Percentiles rank a stretch among this genome's conserved stretches.
Conservation (phyloP, 257 asterid species). For the Linderniella brevidens region DNA sequence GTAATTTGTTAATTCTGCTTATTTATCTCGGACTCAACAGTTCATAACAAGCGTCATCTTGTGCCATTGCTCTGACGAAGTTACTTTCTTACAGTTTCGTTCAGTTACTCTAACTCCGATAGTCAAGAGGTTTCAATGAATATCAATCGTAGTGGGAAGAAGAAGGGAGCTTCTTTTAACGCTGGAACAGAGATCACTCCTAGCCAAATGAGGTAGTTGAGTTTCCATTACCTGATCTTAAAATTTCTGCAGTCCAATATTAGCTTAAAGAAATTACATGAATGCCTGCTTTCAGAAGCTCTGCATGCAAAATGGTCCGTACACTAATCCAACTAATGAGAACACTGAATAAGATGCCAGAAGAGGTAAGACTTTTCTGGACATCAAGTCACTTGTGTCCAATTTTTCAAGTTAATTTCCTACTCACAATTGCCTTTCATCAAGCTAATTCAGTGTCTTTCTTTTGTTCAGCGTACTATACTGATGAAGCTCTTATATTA, state of each 20-base stretch:
- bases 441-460: constrained; percentile 10
- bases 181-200: constrained; percentile 64
- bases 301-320: constrained; percentile 6
- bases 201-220: constrained; percentile 67
- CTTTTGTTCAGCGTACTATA: constrained; percentile 68
- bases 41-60: background rate
- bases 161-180: constrained; percentile 68
- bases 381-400: constrained; percentile 8
- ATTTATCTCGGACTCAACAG: background rate
- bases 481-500: constrained; percentile 85
- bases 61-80: background rate
- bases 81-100: constrained; percentile 11
- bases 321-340: constrained; percentile 37
- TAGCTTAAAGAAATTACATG: too few relatives aligned
- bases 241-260: background rate
- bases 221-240: background rate
- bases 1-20: background rate
- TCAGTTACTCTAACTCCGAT: constrained; percentile 68
- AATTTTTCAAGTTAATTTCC: constrained; percentile 5
- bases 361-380: constrained; percentile 37
- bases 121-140: constrained; percentile 87
- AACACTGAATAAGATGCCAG: constrained; percentile 88
- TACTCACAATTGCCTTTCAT: constrained; percentile 5
- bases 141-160: constrained; percentile 59
- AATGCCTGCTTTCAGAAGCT: background rate